Conservation (phyloP, 169 alveolate genomes). For the Plasmodium vivax region DNA sequence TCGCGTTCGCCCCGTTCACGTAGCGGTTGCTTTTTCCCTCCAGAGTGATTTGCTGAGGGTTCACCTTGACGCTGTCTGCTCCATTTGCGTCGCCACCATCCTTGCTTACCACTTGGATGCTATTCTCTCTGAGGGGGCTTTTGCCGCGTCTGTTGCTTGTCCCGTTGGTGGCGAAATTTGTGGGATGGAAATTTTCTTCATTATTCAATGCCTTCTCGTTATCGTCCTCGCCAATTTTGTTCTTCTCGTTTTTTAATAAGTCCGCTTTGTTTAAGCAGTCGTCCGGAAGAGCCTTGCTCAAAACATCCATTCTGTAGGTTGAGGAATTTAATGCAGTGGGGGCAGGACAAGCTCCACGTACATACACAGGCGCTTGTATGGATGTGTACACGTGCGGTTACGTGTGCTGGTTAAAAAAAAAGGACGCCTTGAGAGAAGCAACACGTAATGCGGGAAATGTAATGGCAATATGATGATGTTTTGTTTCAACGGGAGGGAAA, state of each 20-base stretch:
- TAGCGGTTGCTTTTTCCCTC: slow-evolving; percentile 9
- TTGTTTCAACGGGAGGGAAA: not conserved
- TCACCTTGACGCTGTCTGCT: not conserved
- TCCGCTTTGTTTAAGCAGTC: slow-evolving; percentile 3
- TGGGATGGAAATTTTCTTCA: not conserved
- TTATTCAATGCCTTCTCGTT: not conserved
- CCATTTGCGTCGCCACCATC: not conserved
- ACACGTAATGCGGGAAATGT: not conserved
- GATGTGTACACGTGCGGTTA: not conserved
- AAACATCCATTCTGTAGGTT: slow-evolving; percentile 12
- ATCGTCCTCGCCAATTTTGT: not conserved
- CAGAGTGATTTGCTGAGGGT: not conserved
- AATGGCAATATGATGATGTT: not conserved
- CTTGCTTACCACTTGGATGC: not conserved
- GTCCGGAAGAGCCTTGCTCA: slow-evolving; percentile 14
- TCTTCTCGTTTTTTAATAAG: slow-evolving; percentile 17
- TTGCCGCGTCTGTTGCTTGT: not conserved
- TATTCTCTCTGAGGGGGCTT: not conserved
- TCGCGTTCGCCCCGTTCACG: not conserved
- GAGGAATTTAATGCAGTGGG: not conserved
- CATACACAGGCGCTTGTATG: not conserved
- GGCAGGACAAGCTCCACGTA: not conserved
- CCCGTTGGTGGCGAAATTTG: not conserved
- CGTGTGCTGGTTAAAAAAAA: not conserved
- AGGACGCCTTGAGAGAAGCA: not conserved